Base-by-base conservation (phyloP, 176 grass and related monocot species). In the Saccharum officinarum region DNA sequence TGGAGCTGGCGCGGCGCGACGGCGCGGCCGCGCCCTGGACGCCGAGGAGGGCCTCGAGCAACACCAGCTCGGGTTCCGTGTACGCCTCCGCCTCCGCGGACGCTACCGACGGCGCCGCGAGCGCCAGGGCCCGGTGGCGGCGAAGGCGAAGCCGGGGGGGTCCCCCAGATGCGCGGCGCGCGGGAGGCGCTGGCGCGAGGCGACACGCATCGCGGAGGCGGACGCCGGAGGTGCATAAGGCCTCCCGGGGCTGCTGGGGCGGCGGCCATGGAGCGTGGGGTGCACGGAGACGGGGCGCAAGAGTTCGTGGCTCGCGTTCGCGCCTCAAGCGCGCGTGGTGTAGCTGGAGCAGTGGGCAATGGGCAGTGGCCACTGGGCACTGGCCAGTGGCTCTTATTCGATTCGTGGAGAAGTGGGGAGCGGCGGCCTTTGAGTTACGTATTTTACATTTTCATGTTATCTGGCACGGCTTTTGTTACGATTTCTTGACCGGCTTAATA, bases 1-100 rank as follows among this genome's bases (percentile, higher is more conserved):
- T 95, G 87, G 33, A 98, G 83, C 82, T 93, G 95, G 40, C 86
- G 80, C 17, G 91, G 69, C 66, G 91, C 87, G 46, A 90, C 93
- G 4, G 73, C 91, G 30, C 93, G 93, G 40, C 95, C 91, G 34
- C 95, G 87, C 95, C 95, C 80, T 92, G 95, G 8, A 95, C 87
- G 20, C 95, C 95, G 46, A 93, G 82, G 12, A 98, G 87, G n/a
- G 93, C 93, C 47, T 98, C 95, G 22, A 98, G 20, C 14, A 98
- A 89, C 7, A 67, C 83, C 12, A 66, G 41, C 80, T 95, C 95
- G 15, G 87, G 83, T 3, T 87, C 93, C 2, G 85, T 90, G 83
- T 90, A 90, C n/a, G 69, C 81, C 25, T 65, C 80, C 17, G 69
- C 81, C 25, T 65, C 80, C 18, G 25, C 77, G 1, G 74, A 45